Conservation (phyloP, 2,329 filamentous ascomycete genomes). For the Hypoxylon sp. region DNA sequence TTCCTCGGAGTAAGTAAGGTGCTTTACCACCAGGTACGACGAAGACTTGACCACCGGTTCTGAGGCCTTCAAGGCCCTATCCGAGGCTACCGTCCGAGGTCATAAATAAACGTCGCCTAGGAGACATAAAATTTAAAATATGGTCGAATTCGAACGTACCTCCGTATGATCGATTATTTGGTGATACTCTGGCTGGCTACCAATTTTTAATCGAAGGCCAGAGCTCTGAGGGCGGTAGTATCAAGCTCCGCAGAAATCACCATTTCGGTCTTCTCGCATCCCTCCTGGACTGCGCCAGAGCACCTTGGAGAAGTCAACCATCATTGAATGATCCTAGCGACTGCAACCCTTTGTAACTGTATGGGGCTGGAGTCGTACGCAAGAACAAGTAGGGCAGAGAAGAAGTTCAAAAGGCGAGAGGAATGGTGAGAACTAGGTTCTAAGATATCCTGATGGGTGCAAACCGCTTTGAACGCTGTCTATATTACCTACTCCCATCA, state of each 20-base stretch:
- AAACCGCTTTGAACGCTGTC: too few relatives aligned
- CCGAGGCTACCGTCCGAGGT: not conserved
- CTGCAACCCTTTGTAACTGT: too few relatives aligned
- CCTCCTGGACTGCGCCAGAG: not conserved
- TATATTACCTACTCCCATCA: too few relatives aligned
- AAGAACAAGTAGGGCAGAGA: too few relatives aligned
- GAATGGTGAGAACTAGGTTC: too few relatives aligned
- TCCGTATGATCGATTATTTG: not conserved
- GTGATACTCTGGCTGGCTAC: not conserved
- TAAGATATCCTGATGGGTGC: too few relatives aligned
- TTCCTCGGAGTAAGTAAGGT: not conserved
- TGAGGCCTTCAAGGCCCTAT: not conserved
- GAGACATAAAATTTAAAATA: not conserved
- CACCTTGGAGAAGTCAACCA: not conserved
- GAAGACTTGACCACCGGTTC: not conserved
- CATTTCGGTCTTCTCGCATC: not conserved
- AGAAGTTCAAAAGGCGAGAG: too few relatives aligned
- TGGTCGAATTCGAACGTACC: not conserved
- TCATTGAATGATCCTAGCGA: too few relatives aligned
- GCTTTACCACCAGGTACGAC: slow-evolving; percentile 4
- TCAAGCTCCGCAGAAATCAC: not conserved
- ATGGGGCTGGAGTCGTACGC: too few relatives aligned
- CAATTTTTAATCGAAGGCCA: slow-evolving; percentile 2
- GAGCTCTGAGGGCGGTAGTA: not conserved
- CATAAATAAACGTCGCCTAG: slow-evolving; percentile 3